A percentile compares a stretch with the other conserved stretches of the same genome.
These are phyloP conservation scores for Blastobotrys proliferans DNA, from an alignment of 1,139 yeast genomes.

Conservation along the genomic window DNA sequence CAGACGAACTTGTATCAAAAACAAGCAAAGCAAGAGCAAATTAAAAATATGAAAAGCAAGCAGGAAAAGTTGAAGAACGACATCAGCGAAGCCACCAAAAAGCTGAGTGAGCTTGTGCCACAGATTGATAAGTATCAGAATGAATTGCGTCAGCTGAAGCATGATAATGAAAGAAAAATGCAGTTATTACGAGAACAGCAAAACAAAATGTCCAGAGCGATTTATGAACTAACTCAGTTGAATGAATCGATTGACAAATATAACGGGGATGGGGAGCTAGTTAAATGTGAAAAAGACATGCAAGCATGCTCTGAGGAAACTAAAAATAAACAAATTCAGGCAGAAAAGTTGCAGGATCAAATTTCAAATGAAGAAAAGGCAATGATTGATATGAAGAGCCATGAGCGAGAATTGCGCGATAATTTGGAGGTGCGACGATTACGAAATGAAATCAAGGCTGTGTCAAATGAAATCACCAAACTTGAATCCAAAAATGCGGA, in stretches of 20 bases:
- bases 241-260: constrained; percentile 8
- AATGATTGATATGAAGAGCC: constrained; percentile 47
- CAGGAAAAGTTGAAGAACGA: constrained; percentile 3
- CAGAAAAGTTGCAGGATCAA: neutral
- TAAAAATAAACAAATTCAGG: neutral
- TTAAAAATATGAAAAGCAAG: constrained; percentile 26
- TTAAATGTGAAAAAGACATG: constrained; percentile 9
- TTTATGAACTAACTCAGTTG: constrained; percentile 8
- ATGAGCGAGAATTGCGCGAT: constrained; percentile 51
- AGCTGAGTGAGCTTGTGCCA: constrained; percentile 9
- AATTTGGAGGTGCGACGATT: constrained; percentile 50
- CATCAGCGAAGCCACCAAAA: constrained; percentile 5
- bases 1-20: constrained; percentile 24
- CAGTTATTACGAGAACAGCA: constrained; percentile 7
- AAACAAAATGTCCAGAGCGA: constrained; percentile 1
- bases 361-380: constrained; percentile 35
- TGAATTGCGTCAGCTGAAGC: constrained; percentile 14
- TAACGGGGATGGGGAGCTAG: constrained; percentile 11
- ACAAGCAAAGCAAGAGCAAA: constrained; percentile 28
- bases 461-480: constrained; percentile 38
- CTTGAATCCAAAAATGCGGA: constrained; percentile 62
- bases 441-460: constrained; percentile 34
- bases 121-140: constrained; percentile 3
- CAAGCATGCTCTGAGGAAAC: neutral
- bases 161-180: constrained; percentile 15